These are phyloP conservation scores for Boletellus deceptivus DNA, from an alignment of 1,284 basidiomycete genomes.

Conservation along the genomic window DNA sequence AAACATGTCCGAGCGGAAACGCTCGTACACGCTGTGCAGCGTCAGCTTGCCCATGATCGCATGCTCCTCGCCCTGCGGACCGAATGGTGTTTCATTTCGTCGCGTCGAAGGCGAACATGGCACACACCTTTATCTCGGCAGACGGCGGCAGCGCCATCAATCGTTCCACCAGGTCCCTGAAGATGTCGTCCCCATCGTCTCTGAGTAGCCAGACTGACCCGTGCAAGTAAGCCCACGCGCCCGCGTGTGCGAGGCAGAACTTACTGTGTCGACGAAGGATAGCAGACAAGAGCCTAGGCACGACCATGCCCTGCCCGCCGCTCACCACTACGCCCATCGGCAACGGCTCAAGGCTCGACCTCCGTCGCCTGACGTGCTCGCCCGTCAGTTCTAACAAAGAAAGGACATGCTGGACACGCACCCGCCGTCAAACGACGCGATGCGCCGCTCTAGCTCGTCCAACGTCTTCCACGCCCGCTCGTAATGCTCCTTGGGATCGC, in stretches of 20 bases:
- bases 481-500: constrained; percentile 51
- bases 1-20: constrained; percentile 82
- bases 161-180: constrained; percentile 55
- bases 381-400: constrained; percentile 8
- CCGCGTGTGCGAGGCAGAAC: constrained; percentile 26
- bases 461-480: constrained; percentile 53
- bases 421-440: constrained; percentile 57
- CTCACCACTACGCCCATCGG: constrained; percentile 30
- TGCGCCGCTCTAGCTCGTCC: constrained; percentile 54
- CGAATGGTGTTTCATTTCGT: neutral
- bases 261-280: constrained; percentile 75
- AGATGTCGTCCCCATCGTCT: constrained; percentile 55
- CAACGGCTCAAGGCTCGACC: constrained; percentile 35
- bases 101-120: neutral
- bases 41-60: constrained; percentile 72
- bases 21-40: constrained; percentile 70
- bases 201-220: constrained; percentile 70
- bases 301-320: constrained; percentile 53
- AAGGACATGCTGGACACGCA: constrained; percentile 24
- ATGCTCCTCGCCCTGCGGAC: constrained; percentile 63
- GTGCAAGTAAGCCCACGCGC: neutral
- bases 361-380: constrained; percentile 38
- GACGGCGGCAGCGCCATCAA: constrained; percentile 59
- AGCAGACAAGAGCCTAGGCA: constrained; percentile 63
- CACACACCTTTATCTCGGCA: constrained; percentile 53